These are phyloP conservation scores for Ormosia semicastrata DNA, from an alignment of 306 rosid species.

Conservation along the genomic window DNA sequence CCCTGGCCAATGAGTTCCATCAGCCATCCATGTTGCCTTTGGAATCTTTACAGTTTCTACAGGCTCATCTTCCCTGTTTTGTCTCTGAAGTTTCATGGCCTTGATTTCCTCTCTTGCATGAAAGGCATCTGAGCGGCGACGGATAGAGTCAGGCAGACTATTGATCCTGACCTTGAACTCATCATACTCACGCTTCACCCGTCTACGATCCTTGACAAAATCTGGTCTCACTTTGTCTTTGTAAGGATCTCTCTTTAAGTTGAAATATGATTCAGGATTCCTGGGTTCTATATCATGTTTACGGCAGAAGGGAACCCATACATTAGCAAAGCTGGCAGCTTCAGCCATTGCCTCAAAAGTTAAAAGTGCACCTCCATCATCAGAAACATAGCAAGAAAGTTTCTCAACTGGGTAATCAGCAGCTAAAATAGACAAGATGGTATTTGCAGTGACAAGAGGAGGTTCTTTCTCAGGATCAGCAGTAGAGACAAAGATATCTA, in stretches of 20 bases:
- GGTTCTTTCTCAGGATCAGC: constrained; percentile 99
- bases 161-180: constrained; percentile 95
- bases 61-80: constrained; percentile 72
- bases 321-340: constrained; percentile 94
- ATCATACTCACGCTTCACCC: constrained; percentile 95
- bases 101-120: constrained; percentile 95
- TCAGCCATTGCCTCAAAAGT: constrained; percentile 99
- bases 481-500: constrained; percentile 90
- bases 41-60: constrained; percentile 68
- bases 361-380: constrained; percentile 96
- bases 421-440: constrained; percentile 86
- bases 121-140: constrained; percentile 93
- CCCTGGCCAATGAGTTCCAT: constrained; percentile 98
- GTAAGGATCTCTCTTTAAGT: constrained; percentile 86
- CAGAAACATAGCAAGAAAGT: constrained; percentile 97
- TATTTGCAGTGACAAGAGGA: constrained; percentile 94
- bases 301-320: constrained; percentile 95
- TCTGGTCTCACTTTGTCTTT: constrained; percentile 83
- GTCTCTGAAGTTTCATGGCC: constrained; percentile 88
- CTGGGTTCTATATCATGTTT: constrained; percentile 93
- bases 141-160: constrained; percentile 89
- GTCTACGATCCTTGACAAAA: constrained; percentile 91
- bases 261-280: constrained; percentile 93
- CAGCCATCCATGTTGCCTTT: constrained; percentile 99
- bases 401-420: constrained; percentile 96